A percentile compares a stretch with the other conserved stretches of the same genome.
Conservation (phyloP, 805 yeast species). For the Sugiyamaella marilandica region DNA sequence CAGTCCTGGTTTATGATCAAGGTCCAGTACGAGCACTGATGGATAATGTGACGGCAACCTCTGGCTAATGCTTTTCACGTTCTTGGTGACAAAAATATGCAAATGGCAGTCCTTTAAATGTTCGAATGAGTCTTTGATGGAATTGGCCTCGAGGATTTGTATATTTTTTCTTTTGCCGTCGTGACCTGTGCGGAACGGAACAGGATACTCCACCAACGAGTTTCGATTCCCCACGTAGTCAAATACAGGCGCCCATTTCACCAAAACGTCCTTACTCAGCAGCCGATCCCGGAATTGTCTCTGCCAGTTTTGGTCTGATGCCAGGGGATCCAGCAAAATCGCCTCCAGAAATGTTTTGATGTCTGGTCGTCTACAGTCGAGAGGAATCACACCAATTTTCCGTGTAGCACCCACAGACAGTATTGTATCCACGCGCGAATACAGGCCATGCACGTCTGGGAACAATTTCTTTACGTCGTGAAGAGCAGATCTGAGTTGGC, state of each 20-base stretch:
- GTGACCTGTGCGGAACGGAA: conserved; percentile 20
- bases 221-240: conserved; percentile 31
- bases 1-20: conserved; percentile 4
- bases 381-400: conserved; percentile 30
- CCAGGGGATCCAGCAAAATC: conserved; percentile 33
- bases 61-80: conserved; percentile 13
- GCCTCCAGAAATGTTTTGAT: conserved; percentile 27
- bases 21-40: conserved; percentile 19
- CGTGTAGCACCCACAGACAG: conserved; percentile 19
- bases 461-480: conserved; percentile 7
- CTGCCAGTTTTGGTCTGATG: conserved; percentile 30
- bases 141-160: conserved; percentile 31
- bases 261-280: conserved; percentile 31
- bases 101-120: conserved; percentile 29
- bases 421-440: conserved; percentile 25
- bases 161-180: conserved; percentile 16
- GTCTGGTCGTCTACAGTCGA: conserved; percentile 20
- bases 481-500: not conserved
- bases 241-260: conserved; percentile 26
- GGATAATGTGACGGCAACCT: conserved; percentile 26
- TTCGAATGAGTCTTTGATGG: conserved; percentile 26
- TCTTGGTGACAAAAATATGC: conserved; percentile 22
- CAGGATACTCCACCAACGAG: conserved; percentile 28
- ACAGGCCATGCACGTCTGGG: conserved; percentile 13
- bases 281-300: conserved; percentile 25